Evolutionary conservation across 768 basidiomycete species (phyloP).

Genomic region (Collybia mongolica): DNA sequence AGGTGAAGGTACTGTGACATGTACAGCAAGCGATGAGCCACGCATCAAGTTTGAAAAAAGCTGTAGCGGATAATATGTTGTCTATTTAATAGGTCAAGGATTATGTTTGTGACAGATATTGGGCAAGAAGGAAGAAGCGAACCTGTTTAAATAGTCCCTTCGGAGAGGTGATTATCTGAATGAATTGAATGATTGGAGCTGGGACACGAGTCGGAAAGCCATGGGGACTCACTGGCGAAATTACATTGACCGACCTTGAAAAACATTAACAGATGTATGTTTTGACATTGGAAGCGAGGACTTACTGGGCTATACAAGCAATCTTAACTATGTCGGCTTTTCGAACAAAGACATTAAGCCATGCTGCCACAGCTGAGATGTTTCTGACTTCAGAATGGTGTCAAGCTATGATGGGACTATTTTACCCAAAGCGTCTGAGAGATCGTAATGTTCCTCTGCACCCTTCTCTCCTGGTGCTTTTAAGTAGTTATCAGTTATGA

Average conservation of each 20-base stretch:
- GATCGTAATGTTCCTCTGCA: slow-evolving; percentile 53
- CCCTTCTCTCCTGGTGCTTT: slow-evolving; percentile 47
- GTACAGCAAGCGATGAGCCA: slow-evolving; percentile 38
- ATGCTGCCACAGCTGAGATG: slow-evolving; percentile 49
- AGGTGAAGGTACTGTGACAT: slow-evolving; percentile 28
- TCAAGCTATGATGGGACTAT: background rate
- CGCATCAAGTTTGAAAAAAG: slow-evolving; percentile 59
- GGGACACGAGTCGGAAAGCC: background rate
- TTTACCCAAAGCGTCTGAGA: slow-evolving; percentile 47
- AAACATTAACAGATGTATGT: too few species aligned
- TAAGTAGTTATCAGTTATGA: background rate
- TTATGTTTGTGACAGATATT: background rate
- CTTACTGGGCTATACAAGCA: slow-evolving; percentile 60
- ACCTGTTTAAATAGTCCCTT: slow-evolving; percentile 36
- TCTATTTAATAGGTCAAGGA: slow-evolving; percentile 21
- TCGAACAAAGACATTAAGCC: slow-evolving; percentile 61
- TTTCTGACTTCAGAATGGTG: background rate
- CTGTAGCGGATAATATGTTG: slow-evolving; percentile 50
- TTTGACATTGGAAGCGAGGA: slow-evolving; percentile 7
- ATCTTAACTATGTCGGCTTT: slow-evolving; percentile 60
- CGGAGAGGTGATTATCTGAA: slow-evolving; percentile 44
- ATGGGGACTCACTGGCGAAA: slow-evolving; percentile 35
- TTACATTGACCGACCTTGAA: slow-evolving; percentile 30
- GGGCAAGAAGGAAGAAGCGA: background rate
- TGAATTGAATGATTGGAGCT: background rate